These are phyloP conservation scores for Thalassiosira ordinaria DNA, from an alignment of 352 stramenopile species.

Conservation along the genomic window DNA sequence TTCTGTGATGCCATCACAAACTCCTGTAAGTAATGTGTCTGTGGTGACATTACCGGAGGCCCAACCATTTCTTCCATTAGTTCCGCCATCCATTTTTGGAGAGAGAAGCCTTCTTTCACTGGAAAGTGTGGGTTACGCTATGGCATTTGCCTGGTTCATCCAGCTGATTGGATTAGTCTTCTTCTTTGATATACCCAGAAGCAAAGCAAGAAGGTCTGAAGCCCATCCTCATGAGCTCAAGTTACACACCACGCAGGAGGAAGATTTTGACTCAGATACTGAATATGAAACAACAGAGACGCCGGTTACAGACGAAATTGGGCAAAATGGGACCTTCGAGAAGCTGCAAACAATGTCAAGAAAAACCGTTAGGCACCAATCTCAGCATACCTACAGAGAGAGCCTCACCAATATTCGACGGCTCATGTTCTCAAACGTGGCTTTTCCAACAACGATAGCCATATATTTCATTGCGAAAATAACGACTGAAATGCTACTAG, in stretches of 20 bases:
- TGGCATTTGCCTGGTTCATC: slow-evolving; percentile 66
- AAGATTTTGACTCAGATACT: slow-evolving; percentile 60
- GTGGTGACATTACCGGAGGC: not conserved
- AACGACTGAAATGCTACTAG: slow-evolving; percentile 41
- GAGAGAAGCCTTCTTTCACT: slow-evolving; percentile 47
- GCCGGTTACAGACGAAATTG: not conserved
- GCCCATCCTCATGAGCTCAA: slow-evolving; percentile 10
- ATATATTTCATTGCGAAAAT: slow-evolving; percentile 43
- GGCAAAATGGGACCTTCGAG: slow-evolving; percentile 45
- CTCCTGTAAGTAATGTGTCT: slow-evolving; percentile 13
- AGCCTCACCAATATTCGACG: slow-evolving; percentile 45
- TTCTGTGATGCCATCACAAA: not conserved
- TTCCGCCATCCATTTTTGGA: slow-evolving; percentile 43
- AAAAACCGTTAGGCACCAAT: slow-evolving; percentile 35
- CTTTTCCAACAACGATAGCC: slow-evolving; percentile 49
- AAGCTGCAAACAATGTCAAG: slow-evolving; percentile 61
- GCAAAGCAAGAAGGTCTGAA: not conserved
- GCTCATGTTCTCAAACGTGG: slow-evolving; percentile 54
- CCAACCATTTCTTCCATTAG: slow-evolving; percentile 24
- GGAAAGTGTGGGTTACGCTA: slow-evolving; percentile 58
- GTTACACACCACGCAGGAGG: slow-evolving; percentile 28
- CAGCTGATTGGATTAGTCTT: slow-evolving; percentile 62
- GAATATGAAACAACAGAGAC: slow-evolving; percentile 20
- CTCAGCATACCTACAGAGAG: slow-evolving; percentile 39
- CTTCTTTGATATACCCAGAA: slow-evolving; percentile 49